phyloP scores from a whole-genome alignment of 208 protist species.

The Trypanosoma cruzi region DNA sequence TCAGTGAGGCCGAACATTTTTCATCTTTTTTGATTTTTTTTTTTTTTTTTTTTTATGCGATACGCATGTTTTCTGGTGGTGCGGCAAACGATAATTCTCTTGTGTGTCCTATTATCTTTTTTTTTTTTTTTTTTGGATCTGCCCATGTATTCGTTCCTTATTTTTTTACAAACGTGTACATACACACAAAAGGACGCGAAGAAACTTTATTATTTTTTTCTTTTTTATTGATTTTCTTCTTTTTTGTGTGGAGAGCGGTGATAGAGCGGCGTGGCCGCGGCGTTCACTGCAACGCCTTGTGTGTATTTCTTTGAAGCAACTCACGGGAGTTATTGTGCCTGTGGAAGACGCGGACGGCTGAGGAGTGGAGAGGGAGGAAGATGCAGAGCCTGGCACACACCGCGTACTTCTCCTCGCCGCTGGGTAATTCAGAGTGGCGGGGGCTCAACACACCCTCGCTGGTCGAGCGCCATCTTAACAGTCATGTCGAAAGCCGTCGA shows the following conservation, averaged over 20 bases:
- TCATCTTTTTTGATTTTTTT: background rate
- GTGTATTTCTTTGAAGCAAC: background rate
- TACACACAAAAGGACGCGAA: background rate
- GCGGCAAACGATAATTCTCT: background rate
- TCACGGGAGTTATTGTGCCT: background rate
- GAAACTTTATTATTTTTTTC: background rate
- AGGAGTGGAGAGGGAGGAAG: background rate
- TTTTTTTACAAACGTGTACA: background rate
- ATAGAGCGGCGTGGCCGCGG: background rate
- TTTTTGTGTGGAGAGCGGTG: background rate
- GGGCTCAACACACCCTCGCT: background rate
- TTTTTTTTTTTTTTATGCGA: background rate
- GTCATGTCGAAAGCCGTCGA: background rate
- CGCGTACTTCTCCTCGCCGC: background rate
- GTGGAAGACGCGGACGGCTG: background rate
- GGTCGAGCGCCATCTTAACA: background rate
- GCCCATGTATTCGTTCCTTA: background rate
- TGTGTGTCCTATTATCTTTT: background rate
- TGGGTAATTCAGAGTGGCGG: background rate
- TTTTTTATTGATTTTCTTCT: background rate
- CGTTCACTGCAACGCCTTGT: background rate
- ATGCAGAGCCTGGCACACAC: slow-evolving; percentile 1
- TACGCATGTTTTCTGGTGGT: no score
- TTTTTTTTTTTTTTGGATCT: background rate
- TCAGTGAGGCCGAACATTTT: background rate